Conservation (phyloP, 495 filamentous ascomycete species). For the Xylaria acuta region DNA sequence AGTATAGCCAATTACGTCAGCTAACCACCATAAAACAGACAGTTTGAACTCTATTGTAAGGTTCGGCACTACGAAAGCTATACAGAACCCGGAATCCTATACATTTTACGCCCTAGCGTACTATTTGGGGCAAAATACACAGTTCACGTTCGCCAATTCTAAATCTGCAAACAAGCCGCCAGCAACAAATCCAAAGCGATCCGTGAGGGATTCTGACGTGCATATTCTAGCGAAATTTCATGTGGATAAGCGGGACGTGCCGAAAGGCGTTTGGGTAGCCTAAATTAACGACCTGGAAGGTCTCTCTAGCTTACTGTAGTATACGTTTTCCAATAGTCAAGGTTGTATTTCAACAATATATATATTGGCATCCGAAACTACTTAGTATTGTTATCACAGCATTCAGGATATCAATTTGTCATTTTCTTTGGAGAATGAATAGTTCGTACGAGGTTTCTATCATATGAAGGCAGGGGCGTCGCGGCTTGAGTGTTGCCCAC, state of each 20-base stretch:
- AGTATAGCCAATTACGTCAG: not conserved
- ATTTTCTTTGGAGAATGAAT: no score
- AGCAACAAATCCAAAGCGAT: not conserved
- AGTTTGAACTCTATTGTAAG: not conserved
- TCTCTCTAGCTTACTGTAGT: no score
- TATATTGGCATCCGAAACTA: no score
- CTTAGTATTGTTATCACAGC: no score
- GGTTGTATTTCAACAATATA: no score
- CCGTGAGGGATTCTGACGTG: not conserved
- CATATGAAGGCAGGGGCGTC: no score
- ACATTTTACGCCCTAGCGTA: not conserved
- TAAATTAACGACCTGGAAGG: not conserved
- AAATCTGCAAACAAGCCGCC: not conserved
- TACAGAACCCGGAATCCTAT: not conserved
- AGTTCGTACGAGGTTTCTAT: no score
- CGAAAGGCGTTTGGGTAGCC: not conserved
- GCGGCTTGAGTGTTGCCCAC: no score
- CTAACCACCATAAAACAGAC: not conserved
- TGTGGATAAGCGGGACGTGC: not conserved
- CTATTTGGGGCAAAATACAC: not conserved
- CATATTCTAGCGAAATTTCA: not conserved
- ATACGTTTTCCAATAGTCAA: no score
- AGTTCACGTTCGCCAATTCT: not conserved
- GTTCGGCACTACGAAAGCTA: not conserved
- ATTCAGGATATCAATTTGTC: no score